These are phyloP conservation scores for Boletus calvinii DNA, from an alignment of 1,284 basidiomycete species.

Conservation along the genomic window DNA sequence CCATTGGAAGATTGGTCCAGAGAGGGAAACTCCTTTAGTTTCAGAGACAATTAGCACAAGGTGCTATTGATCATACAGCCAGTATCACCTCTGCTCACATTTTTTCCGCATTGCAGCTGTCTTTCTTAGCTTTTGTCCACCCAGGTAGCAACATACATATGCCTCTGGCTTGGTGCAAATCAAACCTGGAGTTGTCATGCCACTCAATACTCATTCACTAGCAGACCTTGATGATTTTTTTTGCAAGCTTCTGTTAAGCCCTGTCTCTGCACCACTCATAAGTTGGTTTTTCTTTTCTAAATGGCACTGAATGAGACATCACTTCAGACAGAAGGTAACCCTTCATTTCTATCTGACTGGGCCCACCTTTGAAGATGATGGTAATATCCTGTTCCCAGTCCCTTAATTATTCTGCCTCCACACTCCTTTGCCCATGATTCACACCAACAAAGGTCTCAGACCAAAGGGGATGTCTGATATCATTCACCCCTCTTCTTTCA, in stretches of 20 bases:
- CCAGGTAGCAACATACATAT: conserved; percentile 53
- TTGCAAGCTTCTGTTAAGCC: conserved; percentile 57
- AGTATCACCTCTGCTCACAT: background rate
- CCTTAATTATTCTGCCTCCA: conserved; percentile 29
- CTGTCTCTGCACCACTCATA: conserved; percentile 81
- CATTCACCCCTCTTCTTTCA: conserved; percentile 25
- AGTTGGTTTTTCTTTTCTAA: conserved; percentile 12
- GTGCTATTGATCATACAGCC: conserved; percentile 37
- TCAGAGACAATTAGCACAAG: conserved; percentile 58
- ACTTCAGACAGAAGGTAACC: conserved; percentile 80
- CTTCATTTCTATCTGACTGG: conserved; percentile 64
- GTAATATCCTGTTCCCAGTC: conserved; percentile 37
- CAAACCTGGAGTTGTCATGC: conserved; percentile 74
- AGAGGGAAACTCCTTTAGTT: conserved; percentile 49
- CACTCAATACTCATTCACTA: conserved; percentile 40
- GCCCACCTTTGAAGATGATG: conserved; percentile 72
- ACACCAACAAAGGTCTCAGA: conserved; percentile 18
- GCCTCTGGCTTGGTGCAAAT: conserved; percentile 66
- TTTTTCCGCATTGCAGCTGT: conserved; percentile 40
- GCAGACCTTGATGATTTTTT: conserved; percentile 59
- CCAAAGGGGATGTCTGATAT: conserved; percentile 24
- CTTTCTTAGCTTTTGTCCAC: conserved; percentile 66
- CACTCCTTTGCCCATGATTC: conserved; percentile 28
- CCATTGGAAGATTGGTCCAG: conserved; percentile 81
- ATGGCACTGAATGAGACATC: background rate